phyloP scores from a whole-genome alignment of 352 stramenopile genomes.

The Globisporangium sylvaticum region DNA sequence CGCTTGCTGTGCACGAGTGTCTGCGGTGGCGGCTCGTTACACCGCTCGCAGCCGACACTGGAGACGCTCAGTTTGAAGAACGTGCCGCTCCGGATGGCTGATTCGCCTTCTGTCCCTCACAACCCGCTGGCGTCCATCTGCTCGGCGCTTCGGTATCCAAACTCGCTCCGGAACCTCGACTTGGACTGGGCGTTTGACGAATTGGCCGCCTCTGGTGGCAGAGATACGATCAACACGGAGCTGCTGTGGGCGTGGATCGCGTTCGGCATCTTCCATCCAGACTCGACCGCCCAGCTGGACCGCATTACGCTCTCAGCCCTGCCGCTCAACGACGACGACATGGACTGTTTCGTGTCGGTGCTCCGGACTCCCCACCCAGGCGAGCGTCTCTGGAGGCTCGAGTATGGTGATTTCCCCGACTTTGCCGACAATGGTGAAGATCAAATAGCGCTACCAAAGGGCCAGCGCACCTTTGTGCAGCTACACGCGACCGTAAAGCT shows the following conservation, averaged over 20 bases:
- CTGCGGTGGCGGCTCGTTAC: too few relatives aligned
- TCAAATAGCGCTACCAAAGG: not conserved
- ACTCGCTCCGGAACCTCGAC: not conserved
- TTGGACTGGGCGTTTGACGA: not conserved
- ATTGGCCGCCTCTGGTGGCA: not conserved
- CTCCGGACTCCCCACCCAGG: not conserved
- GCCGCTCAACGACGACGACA: not conserved
- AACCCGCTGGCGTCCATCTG: not conserved
- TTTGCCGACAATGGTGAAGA: not conserved
- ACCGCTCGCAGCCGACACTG: not conserved
- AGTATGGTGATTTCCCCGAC: not conserved
- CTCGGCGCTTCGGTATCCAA: not conserved
- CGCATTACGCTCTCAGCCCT: not conserved
- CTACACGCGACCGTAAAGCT: not conserved
- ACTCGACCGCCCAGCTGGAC: not conserved
- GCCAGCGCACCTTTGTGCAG: not conserved
- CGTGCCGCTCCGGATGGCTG: not conserved
- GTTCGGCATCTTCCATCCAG: not conserved
- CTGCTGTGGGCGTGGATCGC: constrained; percentile 3
- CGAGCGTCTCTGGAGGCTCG: not conserved
- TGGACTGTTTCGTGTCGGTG: not conserved
- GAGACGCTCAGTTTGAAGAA: not conserved
- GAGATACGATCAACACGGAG: not conserved
- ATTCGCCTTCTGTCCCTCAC: too few relatives aligned
- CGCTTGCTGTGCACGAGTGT: not conserved